These are phyloP conservation scores for Ascochyta viciae-villosae DNA, from an alignment of 2,329 filamentous ascomycete genomes.

Conservation along the genomic window DNA sequence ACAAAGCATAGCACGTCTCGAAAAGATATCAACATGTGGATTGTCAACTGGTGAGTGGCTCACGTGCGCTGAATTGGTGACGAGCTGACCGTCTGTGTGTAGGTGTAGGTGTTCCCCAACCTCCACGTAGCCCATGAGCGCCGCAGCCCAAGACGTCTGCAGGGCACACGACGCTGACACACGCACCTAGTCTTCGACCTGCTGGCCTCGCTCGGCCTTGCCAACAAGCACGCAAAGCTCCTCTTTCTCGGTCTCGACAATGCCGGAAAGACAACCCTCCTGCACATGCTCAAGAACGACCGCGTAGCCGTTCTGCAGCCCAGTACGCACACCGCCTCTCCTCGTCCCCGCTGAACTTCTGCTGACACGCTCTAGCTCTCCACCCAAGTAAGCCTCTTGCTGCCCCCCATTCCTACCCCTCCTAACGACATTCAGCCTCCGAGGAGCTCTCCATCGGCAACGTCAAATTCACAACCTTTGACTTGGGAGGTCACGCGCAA, in stretches of 20 bases:
- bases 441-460: slow-evolving; percentile 57
- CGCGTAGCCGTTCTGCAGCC: slow-evolving; percentile 85
- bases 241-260: slow-evolving; percentile 87
- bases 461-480: slow-evolving; percentile 89
- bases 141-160: slow-evolving; percentile 3
- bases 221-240: slow-evolving; percentile 81
- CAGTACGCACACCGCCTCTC: slow-evolving; percentile 23
- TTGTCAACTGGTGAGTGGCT: slow-evolving; percentile 76
- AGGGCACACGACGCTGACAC: slow-evolving; percentile 25
- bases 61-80: not conserved
- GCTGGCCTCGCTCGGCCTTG: slow-evolving; percentile 80
- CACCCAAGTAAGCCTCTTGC: slow-evolving; percentile 75
- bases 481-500: slow-evolving; percentile 56
- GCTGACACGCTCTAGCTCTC: slow-evolving; percentile 57
- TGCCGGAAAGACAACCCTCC: slow-evolving; percentile 87
- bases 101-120: slow-evolving; percentile 26
- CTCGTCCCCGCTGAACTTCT: not conserved
- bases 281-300: slow-evolving; percentile 91
- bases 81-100: not conserved
- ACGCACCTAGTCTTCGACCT: slow-evolving; percentile 76
- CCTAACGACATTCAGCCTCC: slow-evolving; percentile 64
- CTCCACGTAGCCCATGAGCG: slow-evolving; percentile 16
- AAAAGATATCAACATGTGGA: slow-evolving; percentile 70
- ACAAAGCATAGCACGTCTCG: slow-evolving; percentile 8
- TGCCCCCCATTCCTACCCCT: not conserved